Conservation (phyloP, 305 asterid species). For the Fraxinus xanthoxyloides region DNA sequence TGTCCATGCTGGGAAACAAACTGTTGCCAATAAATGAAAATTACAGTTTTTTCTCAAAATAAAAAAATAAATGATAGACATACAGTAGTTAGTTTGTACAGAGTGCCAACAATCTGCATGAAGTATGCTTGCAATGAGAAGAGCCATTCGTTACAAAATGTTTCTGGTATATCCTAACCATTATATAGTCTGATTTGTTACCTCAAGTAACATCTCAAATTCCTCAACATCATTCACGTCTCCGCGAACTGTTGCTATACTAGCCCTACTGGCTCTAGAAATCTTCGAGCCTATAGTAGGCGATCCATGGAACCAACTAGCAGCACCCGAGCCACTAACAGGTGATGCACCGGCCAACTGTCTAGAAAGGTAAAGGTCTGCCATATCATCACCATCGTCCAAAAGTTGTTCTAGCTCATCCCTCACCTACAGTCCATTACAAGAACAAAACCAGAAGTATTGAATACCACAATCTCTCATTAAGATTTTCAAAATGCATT, state of each 20-base stretch:
- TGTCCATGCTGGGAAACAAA: not conserved
- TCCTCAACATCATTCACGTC: slow-evolving; percentile 90
- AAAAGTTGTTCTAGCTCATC: slow-evolving; percentile 97
- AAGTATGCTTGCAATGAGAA: slow-evolving; percentile 71
- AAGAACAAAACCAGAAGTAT: not conserved
- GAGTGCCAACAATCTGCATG: slow-evolving; percentile 84
- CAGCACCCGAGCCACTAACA: slow-evolving; percentile 76
- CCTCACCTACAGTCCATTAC: slow-evolving; percentile 55
- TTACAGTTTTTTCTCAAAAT: not conserved
- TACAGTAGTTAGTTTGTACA: slow-evolving; percentile 83
- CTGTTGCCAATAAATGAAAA: not conserved
- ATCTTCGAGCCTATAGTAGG: slow-evolving; percentile 87
- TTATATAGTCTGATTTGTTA: slow-evolving; percentile 21
- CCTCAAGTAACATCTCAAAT: slow-evolving; percentile 98
- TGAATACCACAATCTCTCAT: not conserved
- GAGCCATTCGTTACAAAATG: not conserved
- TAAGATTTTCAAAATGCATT: not conserved
- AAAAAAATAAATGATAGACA: not conserved
- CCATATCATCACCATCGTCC: slow-evolving; percentile 97
- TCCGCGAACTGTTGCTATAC: slow-evolving; percentile 73
- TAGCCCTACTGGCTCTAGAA: slow-evolving; percentile 83
- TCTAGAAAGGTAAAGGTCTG: slow-evolving; percentile 87
- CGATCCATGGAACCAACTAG: slow-evolving; percentile 67
- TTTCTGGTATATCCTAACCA: not conserved
- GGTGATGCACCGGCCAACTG: slow-evolving; percentile 71